Percentiles rank a stretch among this genome's conserved stretches.
Conservation (phyloP, 1,284 basidiomycete species). For the Acaromyces ingoldii region DNA sequence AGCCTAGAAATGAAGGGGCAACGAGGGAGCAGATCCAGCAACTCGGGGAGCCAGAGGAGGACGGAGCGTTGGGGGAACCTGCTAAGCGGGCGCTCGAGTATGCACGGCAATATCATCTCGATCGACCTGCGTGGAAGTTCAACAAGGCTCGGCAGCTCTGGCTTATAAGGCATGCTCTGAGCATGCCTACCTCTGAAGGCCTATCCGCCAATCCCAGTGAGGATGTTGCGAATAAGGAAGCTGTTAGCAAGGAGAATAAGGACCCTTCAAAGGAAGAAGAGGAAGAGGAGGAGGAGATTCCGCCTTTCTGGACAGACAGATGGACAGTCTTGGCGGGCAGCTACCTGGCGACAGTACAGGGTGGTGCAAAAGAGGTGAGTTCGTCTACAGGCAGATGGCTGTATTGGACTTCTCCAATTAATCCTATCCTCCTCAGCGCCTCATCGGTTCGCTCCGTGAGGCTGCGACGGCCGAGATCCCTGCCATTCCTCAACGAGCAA, state of each 20-base stretch:
- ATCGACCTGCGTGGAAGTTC: conserved; percentile 18
- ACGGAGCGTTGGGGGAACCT: conserved; percentile 1
- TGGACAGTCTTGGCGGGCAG: not conserved
- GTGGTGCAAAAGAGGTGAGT: not conserved
- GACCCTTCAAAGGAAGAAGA: not conserved
- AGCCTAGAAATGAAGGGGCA: too few species aligned
- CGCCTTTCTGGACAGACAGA: not conserved
- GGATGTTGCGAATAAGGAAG: not conserved
- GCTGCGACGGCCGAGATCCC: not conserved
- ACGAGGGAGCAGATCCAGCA: too few species aligned
- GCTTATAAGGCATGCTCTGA: conserved; percentile 16
- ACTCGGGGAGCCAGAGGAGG: too few species aligned
- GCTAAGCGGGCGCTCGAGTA: conserved; percentile 14
- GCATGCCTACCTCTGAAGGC: conserved; percentile 1
- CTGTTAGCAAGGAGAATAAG: not conserved
- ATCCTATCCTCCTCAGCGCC: not conserved
- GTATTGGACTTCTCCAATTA: too few species aligned
- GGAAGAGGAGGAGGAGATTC: not conserved
- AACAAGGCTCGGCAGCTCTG: conserved; percentile 21
- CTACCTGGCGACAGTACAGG: conserved; percentile 1
- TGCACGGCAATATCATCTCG: conserved; percentile 10
- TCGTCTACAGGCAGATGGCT: too few species aligned
- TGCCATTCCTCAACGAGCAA: not conserved
- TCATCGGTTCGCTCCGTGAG: not conserved
- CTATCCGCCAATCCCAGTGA: not conserved